Evolutionary conservation across 306 rosid species (phyloP), one percentile per base, ranked within the genome.

Genomic region (Pyrus communis): DNA sequence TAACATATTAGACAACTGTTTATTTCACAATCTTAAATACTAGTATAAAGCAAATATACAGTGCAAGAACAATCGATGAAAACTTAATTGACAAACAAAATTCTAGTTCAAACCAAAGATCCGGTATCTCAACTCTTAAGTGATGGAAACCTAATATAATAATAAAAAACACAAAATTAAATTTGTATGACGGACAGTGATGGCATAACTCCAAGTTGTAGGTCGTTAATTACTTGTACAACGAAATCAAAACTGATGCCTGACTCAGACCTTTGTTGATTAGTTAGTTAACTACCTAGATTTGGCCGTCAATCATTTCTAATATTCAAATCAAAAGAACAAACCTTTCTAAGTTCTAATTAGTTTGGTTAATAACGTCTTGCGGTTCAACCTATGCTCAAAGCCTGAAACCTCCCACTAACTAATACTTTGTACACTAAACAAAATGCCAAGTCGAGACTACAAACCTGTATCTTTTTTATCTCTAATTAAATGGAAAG

Each of bases 291-390:
- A 51, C 19, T 12, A 13, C 65, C 25, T 60, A 25, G 65, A 60
- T 23, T 60, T 10, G 4, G 15, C 65, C 33, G 65, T 19, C 65
- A 60, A 60, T 6, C 30, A 60, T 9, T 25, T 25, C 14, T 60
- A 60, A 60, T 25, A 60, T 9, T 60, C 4, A 60, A 62, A 27
- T 71, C 4, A 60, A 28, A 27, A 54, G 13, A 33, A 11, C 49
- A 55, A 21, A 21, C 25, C 49, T 71, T 38, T 38, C 42, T 38
- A 38, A 38, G 42, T 7, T 35, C 65, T 57, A 73, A 73, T 38
- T 72, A 35, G 76, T 57, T 72, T 30, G 76, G 76, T 72, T n/a
- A 35, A 38, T 57, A 73, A 57, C 23, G 67, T 73, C 76, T 55
- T n/a, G 76, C 27, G 22, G 31, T 28, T 71, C 27, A 54, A 55